phyloP scores from a whole-genome alignment of 176 grass and related monocot genomes.

The Aegilops sharonensis region DNA sequence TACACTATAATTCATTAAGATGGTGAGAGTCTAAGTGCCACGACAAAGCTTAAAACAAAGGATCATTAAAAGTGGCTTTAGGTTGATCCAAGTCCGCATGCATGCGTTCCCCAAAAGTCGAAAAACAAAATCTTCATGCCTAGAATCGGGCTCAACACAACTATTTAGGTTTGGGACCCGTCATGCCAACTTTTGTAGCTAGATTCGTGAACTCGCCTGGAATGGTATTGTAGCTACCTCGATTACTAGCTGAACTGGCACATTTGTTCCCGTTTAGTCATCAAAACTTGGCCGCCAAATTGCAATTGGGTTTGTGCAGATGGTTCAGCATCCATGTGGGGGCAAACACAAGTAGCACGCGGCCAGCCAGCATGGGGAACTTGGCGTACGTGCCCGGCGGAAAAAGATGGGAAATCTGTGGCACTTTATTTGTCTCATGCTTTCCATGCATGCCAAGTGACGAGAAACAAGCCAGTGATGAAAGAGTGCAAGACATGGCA shows the following conservation, averaged over 20 bases:
- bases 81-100: neutral
- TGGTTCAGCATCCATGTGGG: neutral
- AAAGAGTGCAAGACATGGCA: neutral
- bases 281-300: neutral
- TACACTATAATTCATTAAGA: too few species aligned
- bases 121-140: neutral
- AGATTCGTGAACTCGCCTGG: neutral
- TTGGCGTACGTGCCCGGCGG: neutral
- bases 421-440: constrained; percentile 7
- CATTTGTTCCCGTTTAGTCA: neutral
- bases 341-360: neutral
- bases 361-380: neutral
- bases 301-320: neutral
- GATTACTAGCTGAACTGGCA: neutral
- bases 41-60: neutral
- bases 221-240: neutral
- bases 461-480: neutral
- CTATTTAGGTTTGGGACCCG: neutral
- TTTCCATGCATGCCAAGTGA: neutral
- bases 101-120: neutral
- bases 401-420: neutral
- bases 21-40: too few species aligned
- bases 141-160: neutral
- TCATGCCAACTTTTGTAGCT: neutral
- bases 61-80: neutral